A percentile compares a stretch with the other conserved stretches of the same genome.
Conservation (phyloP, 73 alveolate species). For the Paramecium bursaria region DNA sequence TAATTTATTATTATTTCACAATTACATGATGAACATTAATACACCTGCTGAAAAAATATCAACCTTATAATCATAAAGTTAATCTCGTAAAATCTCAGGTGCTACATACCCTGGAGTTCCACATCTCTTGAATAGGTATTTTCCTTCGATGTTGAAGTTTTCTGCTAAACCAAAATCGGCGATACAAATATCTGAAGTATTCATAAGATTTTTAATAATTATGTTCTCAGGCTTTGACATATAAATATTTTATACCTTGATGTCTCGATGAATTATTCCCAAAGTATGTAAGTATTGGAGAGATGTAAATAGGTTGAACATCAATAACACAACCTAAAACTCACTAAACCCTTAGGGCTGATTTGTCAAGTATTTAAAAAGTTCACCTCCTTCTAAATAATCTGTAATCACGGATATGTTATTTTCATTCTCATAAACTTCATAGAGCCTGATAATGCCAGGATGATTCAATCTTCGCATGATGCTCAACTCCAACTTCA, state of each 20-base stretch:
- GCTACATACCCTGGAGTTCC: conserved; percentile 75
- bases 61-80: conserved; percentile 62
- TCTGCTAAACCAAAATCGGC: conserved; percentile 74
- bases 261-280: conserved; percentile 75
- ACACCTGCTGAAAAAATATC: conserved; percentile 70
- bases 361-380: conserved; percentile 75
- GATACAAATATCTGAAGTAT: conserved; percentile 59
- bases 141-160: conserved; percentile 61
- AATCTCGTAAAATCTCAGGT: conserved; percentile 61
- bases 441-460: conserved; percentile 88
- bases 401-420: conserved; percentile 87
- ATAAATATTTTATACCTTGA: conserved; percentile 65
- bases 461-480: conserved; percentile 81
- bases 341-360: conserved; percentile 56
- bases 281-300: conserved; percentile 67
- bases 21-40: conserved; percentile 62
- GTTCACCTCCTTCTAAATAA: conserved; percentile 87
- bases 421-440: conserved; percentile 82
- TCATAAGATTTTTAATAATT: conserved; percentile 10
- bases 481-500: conserved; percentile 52
- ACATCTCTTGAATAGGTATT: conserved; percentile 66
- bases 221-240: conserved; percentile 63
- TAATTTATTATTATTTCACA: not conserved
- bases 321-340: conserved; percentile 35
- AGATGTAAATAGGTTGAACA: conserved; percentile 37